Percentiles rank a stretch among this genome's conserved stretches.
phyloP scores from a whole-genome alignment of 2,329 filamentous ascomycete genomes.

The Hymenotorrendiella dingleyae region DNA sequence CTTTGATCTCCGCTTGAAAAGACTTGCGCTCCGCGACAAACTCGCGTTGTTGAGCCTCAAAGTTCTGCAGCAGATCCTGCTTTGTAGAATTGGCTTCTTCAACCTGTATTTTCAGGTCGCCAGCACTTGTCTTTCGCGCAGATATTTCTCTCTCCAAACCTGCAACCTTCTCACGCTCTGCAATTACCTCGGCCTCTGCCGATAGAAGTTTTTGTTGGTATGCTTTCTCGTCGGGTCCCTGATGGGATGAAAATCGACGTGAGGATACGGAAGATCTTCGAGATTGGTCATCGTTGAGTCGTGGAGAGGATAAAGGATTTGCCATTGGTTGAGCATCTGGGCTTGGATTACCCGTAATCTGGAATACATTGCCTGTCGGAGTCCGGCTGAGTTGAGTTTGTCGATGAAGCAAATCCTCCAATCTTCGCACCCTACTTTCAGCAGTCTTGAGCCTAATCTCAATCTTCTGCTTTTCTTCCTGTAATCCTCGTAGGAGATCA shows the following conservation, averaged over 20 bases:
- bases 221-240: slow-evolving; percentile 53
- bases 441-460: slow-evolving; percentile 74
- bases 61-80: slow-evolving; percentile 87
- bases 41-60: slow-evolving; percentile 85
- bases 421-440: slow-evolving; percentile 80
- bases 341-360: slow-evolving; percentile 38
- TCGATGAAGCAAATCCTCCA: slow-evolving; percentile 88
- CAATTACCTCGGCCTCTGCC: slow-evolving; percentile 72
- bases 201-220: slow-evolving; percentile 55
- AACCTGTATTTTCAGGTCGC: slow-evolving; percentile 60
- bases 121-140: slow-evolving; percentile 49
- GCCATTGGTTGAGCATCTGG: slow-evolving; percentile 44
- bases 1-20: slow-evolving; percentile 73
- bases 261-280: slow-evolving; percentile 55
- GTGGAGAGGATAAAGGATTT: slow-evolving; percentile 28
- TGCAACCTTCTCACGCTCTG: slow-evolving; percentile 63
- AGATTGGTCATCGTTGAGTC: slow-evolving; percentile 39
- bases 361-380: slow-evolving; percentile 50
- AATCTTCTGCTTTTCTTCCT: slow-evolving; percentile 72
- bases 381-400: slow-evolving; percentile 58
- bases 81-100: slow-evolving; percentile 89
- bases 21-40: slow-evolving; percentile 80
- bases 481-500: slow-evolving; percentile 69
- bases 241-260: slow-evolving; percentile 54
- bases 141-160: slow-evolving; percentile 66